A percentile compares a stretch with the other conserved stretches of the same genome.
phyloP scores from a whole-genome alignment of 257 asterid species.

The Anisodus tanguticus region DNA sequence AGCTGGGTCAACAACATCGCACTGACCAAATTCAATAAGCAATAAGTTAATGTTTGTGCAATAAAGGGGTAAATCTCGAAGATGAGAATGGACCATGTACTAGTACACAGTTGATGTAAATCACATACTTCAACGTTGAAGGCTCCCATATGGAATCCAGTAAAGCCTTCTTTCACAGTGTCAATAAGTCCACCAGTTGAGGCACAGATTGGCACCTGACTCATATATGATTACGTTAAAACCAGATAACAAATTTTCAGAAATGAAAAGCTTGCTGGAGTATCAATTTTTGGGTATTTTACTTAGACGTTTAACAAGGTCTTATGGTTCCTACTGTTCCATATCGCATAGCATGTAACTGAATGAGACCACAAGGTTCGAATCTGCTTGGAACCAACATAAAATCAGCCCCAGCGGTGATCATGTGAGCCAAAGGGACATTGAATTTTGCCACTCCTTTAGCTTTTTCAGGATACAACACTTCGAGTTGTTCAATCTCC shows the following conservation, averaged over 20 bases:
- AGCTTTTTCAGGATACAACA: conserved; percentile 79
- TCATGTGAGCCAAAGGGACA: conserved; percentile 85
- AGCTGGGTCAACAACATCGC: conserved; percentile 64
- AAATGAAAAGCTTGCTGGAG: neutral
- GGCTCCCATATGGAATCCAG: conserved; percentile 97
- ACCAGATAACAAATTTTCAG: neutral
- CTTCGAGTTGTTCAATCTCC: conserved; percentile 89
- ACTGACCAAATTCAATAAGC: conserved; percentile 51
- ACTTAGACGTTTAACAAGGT: neutral
- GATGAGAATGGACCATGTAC: conserved; percentile 2
- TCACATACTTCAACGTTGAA: conserved; percentile 72
- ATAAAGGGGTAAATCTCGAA: neutral
- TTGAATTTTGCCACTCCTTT: conserved; percentile 89
- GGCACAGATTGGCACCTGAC: conserved; percentile 80
- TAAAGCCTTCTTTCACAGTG: conserved; percentile 86
- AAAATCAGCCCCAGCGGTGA: conserved; percentile 87
- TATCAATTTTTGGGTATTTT: neutral
- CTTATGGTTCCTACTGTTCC: conserved; percentile 73
- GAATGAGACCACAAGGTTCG: conserved; percentile 99
- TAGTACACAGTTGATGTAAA: conserved; percentile 11
- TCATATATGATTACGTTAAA: conserved; percentile 1
- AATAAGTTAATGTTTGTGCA: neutral
- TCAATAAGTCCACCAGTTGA: conserved; percentile 98
- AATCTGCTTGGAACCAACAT: conserved; percentile 91
- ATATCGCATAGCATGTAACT: conserved; percentile 95